Evolutionary conservation across 306 rosid species (phyloP).

Genomic region (Malus fusca): DNA sequence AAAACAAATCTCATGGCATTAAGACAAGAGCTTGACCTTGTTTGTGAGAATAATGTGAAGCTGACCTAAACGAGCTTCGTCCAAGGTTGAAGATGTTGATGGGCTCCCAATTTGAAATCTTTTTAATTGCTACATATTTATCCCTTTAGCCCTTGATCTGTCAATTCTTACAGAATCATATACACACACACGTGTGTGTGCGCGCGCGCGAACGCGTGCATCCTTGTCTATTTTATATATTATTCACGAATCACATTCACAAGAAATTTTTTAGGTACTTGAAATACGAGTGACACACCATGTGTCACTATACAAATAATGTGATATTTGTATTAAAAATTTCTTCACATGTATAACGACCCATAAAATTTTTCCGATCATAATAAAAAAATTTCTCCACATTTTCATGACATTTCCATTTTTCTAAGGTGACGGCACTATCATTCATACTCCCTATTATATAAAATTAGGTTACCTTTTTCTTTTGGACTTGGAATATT

Average conservation of each 20-base stretch:
- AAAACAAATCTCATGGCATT: no score
- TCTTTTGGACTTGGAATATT: not conserved
- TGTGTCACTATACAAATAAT: accelerated
- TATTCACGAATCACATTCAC: not conserved
- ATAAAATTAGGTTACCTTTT: not conserved
- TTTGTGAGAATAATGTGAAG: not conserved
- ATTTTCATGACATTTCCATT: no score
- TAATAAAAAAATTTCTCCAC: no score
- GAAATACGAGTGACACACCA: accelerated
- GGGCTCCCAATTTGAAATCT: not conserved
- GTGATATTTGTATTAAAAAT: no score
- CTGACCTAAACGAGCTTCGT: not conserved
- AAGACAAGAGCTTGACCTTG: not conserved
- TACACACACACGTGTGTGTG: accelerated
- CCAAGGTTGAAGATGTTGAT: not conserved
- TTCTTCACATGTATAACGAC: no score
- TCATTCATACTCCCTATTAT: not conserved
- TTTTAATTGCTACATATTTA: not conserved
- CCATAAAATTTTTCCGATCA: no score
- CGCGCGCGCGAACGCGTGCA: accelerated
- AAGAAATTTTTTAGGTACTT: no score
- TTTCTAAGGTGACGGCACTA: no score
- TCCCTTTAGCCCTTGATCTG: not conserved
- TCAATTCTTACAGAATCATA: not conserved
- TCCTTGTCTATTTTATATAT: not conserved